Evolutionary conservation across 2,329 filamentous ascomycete species (phyloP), one percentile per base, ranked within the genome.

Genomic region (Hypoxylon sp.): DNA sequence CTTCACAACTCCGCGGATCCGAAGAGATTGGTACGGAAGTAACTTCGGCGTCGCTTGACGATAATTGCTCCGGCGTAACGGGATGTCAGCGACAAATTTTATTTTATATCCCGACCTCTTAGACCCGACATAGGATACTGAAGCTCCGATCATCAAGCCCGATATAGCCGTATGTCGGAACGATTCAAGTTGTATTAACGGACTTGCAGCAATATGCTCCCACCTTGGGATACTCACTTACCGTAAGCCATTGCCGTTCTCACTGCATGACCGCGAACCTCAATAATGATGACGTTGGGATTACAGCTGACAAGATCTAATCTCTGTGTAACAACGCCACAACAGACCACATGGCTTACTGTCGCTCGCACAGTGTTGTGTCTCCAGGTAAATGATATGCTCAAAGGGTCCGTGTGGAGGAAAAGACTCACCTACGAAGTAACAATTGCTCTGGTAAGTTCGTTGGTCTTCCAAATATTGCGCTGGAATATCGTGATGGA

Each of bases 271-370:
- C 25, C 2, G 17, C 14, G n/a, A 25, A 46, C n/a, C 30, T 58
- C 20, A 8, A 30, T 46, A 17, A 49, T 20, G 10, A 46, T 60
- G 55, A 60, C 40, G 61, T 40, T 31, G 35, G 17, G 33, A 55
- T 33, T 44, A 30, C 48, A n/a, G 49, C 22, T 54, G 37, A 48
- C 40, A 42, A 55, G 61, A 60, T 58, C 49, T n/a, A 50, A 64
- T 60, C 61, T 60, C 61, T 57, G 61, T 61, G 31, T 35, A 22
- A 68, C 61, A 17, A 46, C 53, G 33, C 48, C 51, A 59, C 61
- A 14, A 44, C 30, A 58, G 37, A 61, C 49, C 31, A 53, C 40
- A 53, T 31, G 31, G 46, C 51, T 61, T 17, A 27, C 42, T 48
- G 33, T 42, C 33, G 54, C 37, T 61, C 58, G 57, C 66, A 55